Conservation (phyloP, 805 yeast genomes). For the Jamesozyma piceae region DNA sequence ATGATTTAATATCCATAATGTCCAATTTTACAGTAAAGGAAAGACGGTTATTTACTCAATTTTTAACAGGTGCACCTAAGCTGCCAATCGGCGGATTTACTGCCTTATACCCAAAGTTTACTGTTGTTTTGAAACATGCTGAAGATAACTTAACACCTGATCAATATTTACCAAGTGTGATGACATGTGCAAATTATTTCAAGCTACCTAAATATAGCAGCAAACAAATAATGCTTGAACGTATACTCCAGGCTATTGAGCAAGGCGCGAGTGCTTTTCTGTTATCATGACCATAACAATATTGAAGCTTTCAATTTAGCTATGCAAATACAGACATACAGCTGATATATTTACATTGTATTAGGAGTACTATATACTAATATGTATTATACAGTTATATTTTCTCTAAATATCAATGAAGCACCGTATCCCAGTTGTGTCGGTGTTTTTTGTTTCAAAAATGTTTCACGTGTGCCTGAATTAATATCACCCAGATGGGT, state of each 20-base stretch:
- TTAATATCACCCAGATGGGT: too few species aligned
- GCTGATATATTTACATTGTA: background rate
- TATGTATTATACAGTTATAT: too few species aligned
- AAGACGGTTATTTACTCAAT: constrained; percentile 69
- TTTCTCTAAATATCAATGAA: too few species aligned
- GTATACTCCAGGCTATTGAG: constrained; percentile 59
- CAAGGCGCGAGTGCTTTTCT: constrained; percentile 89
- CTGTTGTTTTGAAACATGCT: constrained; percentile 77
- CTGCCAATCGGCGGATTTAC: constrained; percentile 92
- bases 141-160: constrained; percentile 64
- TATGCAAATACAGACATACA: background rate
- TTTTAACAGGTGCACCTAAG: constrained; percentile 87
- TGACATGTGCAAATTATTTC: constrained; percentile 95
- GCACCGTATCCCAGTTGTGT: too few species aligned
- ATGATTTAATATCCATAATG: constrained; percentile 53
- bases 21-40: constrained; percentile 43
- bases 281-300: constrained; percentile 40
- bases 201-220: constrained; percentile 77
- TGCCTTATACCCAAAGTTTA: constrained; percentile 67
- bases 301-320: background rate
- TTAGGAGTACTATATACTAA: too few species aligned
- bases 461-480: too few species aligned
- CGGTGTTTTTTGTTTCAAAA: too few species aligned
- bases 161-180: constrained; percentile 86
- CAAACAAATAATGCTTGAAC: constrained; percentile 46